Evolutionary conservation across 805 yeast species (phyloP), one percentile per base, ranked within the genome.

Genomic region (Myxozyma udenii): DNA sequence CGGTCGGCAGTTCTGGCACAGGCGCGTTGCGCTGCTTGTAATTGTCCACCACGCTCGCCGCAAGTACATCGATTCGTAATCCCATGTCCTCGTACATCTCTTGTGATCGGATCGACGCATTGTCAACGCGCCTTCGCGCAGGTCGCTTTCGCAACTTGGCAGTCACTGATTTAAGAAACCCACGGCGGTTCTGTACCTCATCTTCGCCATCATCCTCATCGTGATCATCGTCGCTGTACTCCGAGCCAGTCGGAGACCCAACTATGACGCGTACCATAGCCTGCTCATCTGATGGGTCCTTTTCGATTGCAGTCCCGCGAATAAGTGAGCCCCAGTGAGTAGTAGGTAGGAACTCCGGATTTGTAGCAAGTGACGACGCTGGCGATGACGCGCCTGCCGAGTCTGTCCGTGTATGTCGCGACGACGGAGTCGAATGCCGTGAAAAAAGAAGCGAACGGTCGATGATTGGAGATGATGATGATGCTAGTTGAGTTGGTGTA

Each of bases 11-110:
- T 32, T 30, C 40, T 22, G 19, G 41, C 11, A 9, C 12, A 26
- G 32, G 32, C 32, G 3, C 22, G 23, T 3, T 28, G 33, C 33
- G 23, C 11, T 44, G 53, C 32, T 48, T 53, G 30, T 52, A 53
- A 30, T 49, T 53, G 39, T 55, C 60, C n/a, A 48, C 47, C n/a
- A 53, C 60, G 26, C 60, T 48, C 3, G 60, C 60, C n/a, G 60
- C 70, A 57, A 30, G 65, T 61, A 9, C 73, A 68, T 35, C 66
- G 59, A 25, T 55, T 26, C 52, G 66, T 43, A 48, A 51, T 44
- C 41, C 53, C 4, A 40, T 16, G 18, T 45, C 37, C 16, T 44
- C 53, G 12, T 18, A 6, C 41, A 22, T 25, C 16, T 33, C 18
- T 9, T 18, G 12, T 14, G n/a, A 30, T 22, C 16, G 11, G 7